Evolutionary conservation across 805 yeast species (phyloP).

Genomic region (Saccharomycopsis sp.): DNA sequence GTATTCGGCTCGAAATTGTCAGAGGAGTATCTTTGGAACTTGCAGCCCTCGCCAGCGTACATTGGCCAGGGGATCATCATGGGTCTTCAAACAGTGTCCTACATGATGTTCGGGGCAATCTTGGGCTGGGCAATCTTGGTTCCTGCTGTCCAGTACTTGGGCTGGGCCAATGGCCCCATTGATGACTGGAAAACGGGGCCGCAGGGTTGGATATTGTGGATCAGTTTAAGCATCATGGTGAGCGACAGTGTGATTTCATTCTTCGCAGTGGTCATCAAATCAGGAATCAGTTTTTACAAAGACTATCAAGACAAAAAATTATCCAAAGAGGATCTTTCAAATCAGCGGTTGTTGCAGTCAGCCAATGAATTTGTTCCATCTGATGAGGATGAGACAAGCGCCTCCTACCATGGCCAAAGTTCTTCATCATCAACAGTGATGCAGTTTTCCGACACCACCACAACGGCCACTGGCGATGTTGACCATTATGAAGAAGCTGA

Average conservation of each 20-base stretch:
- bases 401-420: constrained; percentile 1
- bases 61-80: constrained; percentile 96
- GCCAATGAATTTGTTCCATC: not conserved
- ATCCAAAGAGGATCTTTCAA: not conserved
- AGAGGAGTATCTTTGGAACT: constrained; percentile 62
- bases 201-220: constrained; percentile 97
- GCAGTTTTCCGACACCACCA: no score
- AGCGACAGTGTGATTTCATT: constrained; percentile 83
- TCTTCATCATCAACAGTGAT: no score
- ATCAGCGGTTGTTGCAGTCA: not conserved
- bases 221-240: constrained; percentile 87
- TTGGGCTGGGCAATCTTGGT: constrained; percentile 92
- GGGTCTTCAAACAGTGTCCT: constrained; percentile 87
- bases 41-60: constrained; percentile 96
- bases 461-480: constrained; percentile 1
- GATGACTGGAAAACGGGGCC: constrained; percentile 92
- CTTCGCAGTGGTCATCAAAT: constrained; percentile 45
- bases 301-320: not conserved
- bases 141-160: constrained; percentile 57
- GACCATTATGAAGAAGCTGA: constrained; percentile 26
- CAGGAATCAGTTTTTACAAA: constrained; percentile 26
- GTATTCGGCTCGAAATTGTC: constrained; percentile 65
- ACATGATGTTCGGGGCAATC: constrained; percentile 84
- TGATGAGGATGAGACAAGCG: constrained; percentile 23
- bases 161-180: constrained; percentile 86